Base-by-base conservation (phyloP, 164 flowering plant species). In the Piper longum region DNA sequence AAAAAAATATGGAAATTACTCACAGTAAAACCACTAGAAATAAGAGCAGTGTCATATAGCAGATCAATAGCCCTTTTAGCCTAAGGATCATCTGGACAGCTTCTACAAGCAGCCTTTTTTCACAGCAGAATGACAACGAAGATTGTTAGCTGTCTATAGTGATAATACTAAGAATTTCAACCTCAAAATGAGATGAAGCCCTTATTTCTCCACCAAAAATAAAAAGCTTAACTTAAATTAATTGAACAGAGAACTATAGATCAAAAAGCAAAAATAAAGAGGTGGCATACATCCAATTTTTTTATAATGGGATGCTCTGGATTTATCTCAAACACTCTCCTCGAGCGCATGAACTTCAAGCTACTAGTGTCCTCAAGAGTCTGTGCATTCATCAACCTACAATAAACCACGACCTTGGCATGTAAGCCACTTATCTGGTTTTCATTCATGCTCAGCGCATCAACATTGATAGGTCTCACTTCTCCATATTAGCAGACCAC, bases 401-500 rank as follows among this genome's bases (percentile, higher is more conserved):
- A 63, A 26, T 8, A 52, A 19, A n/a, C 16, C 12, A 8, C 18
- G 51, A 48, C 18, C 19, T 62, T 4, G 14, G 14, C 52, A 48
- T 48, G 52, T 48, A 48, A 9, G 14, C 3, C 11, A 8, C 14
- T 9, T 48, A 11, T 48, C 14, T 9, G 3, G 52, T 6, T 14
- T 0, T 48, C 52, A 48, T 48, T 14, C 52, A 48, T 9, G 12
- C 52, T 48, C 8, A 12, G 14, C 3, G 9, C 9, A 9, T 48
- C 14, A 2, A 48, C 3, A 14, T 9, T 48, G 8, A 14, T 2
- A 48, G 52, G 3, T 12, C 67, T 68, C 51, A 89, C 98, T 96
- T 85, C 71, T 92, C 98, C 98, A 89, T 92, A 73, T 92, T 92
- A 56, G 98, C 96, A 67, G 96, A 92, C 96, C 96, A 89, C 64